These are phyloP conservation scores for Parachlorella kessleri DNA, from an alignment of 139 green algal species.

Conservation along the genomic window DNA sequence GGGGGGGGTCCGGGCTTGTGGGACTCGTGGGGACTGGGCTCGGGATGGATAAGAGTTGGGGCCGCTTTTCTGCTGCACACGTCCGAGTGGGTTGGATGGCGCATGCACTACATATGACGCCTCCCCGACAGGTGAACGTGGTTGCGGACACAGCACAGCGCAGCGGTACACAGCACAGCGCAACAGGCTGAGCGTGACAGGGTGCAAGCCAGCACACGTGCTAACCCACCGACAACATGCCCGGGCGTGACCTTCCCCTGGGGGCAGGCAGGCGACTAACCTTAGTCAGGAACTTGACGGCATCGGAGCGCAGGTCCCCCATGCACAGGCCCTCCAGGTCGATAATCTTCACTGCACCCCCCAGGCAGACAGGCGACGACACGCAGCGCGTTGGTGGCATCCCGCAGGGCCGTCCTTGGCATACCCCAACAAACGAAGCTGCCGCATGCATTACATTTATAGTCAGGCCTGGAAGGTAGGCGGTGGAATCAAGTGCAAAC, in stretches of 20 bases:
- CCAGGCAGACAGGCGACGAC: not conserved
- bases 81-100: not conserved
- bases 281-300: constrained; percentile 22
- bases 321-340: constrained; percentile 27
- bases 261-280: not conserved
- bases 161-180: too few relatives aligned
- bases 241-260: too few relatives aligned
- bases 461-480: not conserved
- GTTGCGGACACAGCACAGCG: too few relatives aligned
- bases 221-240: too few relatives aligned
- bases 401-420: not conserved
- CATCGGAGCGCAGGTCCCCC: constrained; percentile 1
- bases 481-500: not conserved
- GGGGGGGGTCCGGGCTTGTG: not conserved
- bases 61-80: too few relatives aligned
- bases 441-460: not conserved
- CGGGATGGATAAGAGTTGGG: not conserved
- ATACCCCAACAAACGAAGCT: not conserved
- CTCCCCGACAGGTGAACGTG: too few relatives aligned
- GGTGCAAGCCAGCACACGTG: too few relatives aligned
- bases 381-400: not conserved
- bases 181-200: too few relatives aligned
- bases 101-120: too few relatives aligned
- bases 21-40: not conserved
- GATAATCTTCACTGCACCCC: constrained; percentile 24